Evolutionary conservation across 176 grass and related monocot genomes (phyloP), one percentile per base, ranked within the genome.

Genomic region (Eremochloa ophiuroides): DNA sequence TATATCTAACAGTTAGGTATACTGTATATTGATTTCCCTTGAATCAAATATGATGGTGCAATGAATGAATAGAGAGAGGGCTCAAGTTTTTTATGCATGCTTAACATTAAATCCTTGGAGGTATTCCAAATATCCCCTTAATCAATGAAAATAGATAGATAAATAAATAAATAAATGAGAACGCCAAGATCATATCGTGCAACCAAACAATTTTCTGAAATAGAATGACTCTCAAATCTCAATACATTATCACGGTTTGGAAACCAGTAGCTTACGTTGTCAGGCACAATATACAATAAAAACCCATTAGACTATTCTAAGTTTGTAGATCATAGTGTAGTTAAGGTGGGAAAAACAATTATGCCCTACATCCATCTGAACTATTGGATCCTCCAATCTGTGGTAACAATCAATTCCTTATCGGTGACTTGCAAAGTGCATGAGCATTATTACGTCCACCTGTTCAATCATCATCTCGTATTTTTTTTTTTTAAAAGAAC

Each of bases 391-490:
- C 23, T 46, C 25, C 37, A 41, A 63, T 43, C 25, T 31, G 27
- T 77, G 40, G 58, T 27, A 77, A 43, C 1, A 78, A 44, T 46
- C 41, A 64, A 63, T 78, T 64, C 59, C 16, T 73, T 63, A 64
- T 17, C 76, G 66, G 41, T 47, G 28, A 61, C 11, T 73, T 65
- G 40, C 60, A 23, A 65, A 78, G 41, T 46, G 25, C 2, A 11
- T 44, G 34, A 40, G 8, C 11, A 39, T 40, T 8, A 60, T 40
- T 27, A 27, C 37, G 17, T 62, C 62, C 38, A 29, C 7, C 7
- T 40, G 25, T 47, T 63, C 17, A n/a, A 33, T 31, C 18, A 43
- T 62, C 39, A 38, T n/a, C 60, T 48, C 65, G 48, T 27, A 14
- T 44, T n/a, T n/a, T n/a, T n/a, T n/a, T n/a, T n/a, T n/a, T n/a